Evolutionary conservation across 805 yeast genomes (phyloP).

Genomic region (Candida endomychidarum): DNA sequence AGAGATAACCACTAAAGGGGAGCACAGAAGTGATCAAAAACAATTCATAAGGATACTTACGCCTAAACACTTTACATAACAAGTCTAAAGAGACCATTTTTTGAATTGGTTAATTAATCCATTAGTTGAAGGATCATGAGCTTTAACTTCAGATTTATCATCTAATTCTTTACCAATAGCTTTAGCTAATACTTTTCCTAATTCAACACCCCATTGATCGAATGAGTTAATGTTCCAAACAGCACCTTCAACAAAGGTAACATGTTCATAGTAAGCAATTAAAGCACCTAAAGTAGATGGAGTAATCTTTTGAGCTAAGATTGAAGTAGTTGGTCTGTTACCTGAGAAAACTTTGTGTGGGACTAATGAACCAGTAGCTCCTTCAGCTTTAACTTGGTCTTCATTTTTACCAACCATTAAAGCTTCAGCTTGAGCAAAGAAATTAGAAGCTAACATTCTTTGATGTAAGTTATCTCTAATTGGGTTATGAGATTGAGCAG

Average conservation of each 20-base stretch:
- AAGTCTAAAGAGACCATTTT: slow-evolving; percentile 53
- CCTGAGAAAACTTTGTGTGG: slow-evolving; percentile 98
- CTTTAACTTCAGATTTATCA: slow-evolving; percentile 49
- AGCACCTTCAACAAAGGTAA: slow-evolving; percentile 98
- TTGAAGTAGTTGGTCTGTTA: slow-evolving; percentile 98
- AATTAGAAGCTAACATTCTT: slow-evolving; percentile 97
- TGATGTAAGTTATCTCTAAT: slow-evolving; percentile 92
- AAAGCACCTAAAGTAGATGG: slow-evolving; percentile 95
- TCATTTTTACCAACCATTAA: slow-evolving; percentile 93
- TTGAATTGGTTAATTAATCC: slow-evolving; percentile 95
- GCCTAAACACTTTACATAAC: slow-evolving; percentile 2
- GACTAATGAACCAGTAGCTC: slow-evolving; percentile 78
- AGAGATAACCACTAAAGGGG: no score
- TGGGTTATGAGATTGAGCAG: slow-evolving; percentile 98
- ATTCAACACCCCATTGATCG: slow-evolving; percentile 99
- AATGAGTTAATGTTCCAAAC: slow-evolving; percentile 99
- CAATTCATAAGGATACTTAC: no score
- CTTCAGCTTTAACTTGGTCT: slow-evolving; percentile 82
- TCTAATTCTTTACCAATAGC: slow-evolving; percentile 88
- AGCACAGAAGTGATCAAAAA: no score
- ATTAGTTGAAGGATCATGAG: slow-evolving; percentile 90
- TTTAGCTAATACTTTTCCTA: slow-evolving; percentile 97
- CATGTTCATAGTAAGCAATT: slow-evolving; percentile 97
- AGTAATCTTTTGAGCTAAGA: slow-evolving; percentile 91
- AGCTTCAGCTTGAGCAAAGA: slow-evolving; percentile 98